These are phyloP conservation scores for Saccharomyces paradoxus DNA, from an alignment of 805 yeast genomes.

Conservation along the genomic window DNA sequence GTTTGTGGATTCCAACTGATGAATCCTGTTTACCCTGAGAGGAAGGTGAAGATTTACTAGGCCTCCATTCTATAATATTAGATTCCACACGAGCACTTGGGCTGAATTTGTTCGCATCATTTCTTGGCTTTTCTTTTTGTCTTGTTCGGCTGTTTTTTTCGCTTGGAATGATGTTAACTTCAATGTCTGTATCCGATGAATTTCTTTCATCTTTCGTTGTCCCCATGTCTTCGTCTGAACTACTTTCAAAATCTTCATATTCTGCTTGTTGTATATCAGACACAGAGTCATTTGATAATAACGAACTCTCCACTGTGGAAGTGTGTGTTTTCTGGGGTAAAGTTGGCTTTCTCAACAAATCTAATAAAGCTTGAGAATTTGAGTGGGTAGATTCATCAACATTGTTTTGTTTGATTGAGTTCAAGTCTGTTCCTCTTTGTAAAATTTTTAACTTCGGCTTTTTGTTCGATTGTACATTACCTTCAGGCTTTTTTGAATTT, in stretches of 20 bases:
- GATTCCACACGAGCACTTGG: background rate
- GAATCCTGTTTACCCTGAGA: background rate
- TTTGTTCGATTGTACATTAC: background rate
- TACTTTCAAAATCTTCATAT: constrained; percentile 20
- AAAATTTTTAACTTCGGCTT: constrained; percentile 6
- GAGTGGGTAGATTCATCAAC: constrained; percentile 1
- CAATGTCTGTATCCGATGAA: background rate
- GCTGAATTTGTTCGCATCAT: constrained; percentile 5
- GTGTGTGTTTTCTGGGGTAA: background rate
- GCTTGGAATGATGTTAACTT: background rate
- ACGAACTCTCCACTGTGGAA: constrained; percentile 2
- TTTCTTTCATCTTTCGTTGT: background rate
- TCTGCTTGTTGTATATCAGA: background rate
- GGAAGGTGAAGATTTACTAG: background rate
- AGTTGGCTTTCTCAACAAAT: constrained; percentile 11
- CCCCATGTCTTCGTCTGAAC: constrained; percentile 9
- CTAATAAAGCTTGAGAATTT: constrained; percentile 14
- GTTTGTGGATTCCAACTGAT: background rate
- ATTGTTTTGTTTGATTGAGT: background rate
- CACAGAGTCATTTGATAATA: background rate
- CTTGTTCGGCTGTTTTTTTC: background rate
- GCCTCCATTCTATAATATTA: background rate
- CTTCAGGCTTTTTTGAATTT: background rate
- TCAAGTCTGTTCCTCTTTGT: constrained; percentile 2
- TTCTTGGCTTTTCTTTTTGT: constrained; percentile 5